Evolutionary conservation across 2,329 filamentous ascomycete genomes (phyloP).

Genomic region (Aspergillus pseudonomiae): DNA sequence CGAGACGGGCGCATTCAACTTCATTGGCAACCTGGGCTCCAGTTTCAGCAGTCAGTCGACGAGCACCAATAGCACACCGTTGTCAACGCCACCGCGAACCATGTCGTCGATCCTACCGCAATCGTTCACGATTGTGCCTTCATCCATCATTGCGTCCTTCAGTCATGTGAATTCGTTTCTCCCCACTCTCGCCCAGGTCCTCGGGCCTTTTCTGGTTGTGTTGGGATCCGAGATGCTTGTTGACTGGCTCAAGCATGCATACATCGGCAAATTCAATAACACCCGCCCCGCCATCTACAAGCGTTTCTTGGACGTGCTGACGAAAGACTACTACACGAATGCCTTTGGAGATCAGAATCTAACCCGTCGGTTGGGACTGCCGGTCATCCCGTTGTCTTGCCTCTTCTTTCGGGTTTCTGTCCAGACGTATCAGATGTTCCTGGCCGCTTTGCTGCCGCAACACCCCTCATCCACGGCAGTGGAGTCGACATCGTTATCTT

Average conservation of each 20-base stretch:
- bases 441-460: slow-evolving; percentile 80
- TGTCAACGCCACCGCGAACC: slow-evolving; percentile 58
- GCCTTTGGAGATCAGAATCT: slow-evolving; percentile 90
- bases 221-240: slow-evolving; percentile 96
- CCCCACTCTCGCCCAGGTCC: slow-evolving; percentile 68
- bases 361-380: slow-evolving; percentile 84
- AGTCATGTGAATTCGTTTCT: slow-evolving; percentile 48
- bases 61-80: slow-evolving; percentile 52
- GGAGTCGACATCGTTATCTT: slow-evolving; percentile 43
- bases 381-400: slow-evolving; percentile 88
- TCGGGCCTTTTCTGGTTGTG: slow-evolving; percentile 91
- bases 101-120: slow-evolving; percentile 77
- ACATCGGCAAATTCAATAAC: slow-evolving; percentile 98
- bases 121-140: slow-evolving; percentile 77
- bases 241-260: slow-evolving; percentile 95
- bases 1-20: slow-evolving; percentile 82
- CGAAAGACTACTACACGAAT: slow-evolving; percentile 97
- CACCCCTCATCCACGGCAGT: slow-evolving; percentile 56
- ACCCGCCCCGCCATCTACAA: slow-evolving; percentile 88
- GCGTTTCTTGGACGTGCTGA: slow-evolving; percentile 87
- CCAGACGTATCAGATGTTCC: slow-evolving; percentile 98
- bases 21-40: slow-evolving; percentile 43
- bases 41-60: slow-evolving; percentile 36
- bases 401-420: slow-evolving; percentile 91
- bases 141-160: slow-evolving; percentile 55